Evolutionary conservation across 140 eudicot genomes (phyloP).

Genomic region (Erigeron philadelphicus): DNA sequence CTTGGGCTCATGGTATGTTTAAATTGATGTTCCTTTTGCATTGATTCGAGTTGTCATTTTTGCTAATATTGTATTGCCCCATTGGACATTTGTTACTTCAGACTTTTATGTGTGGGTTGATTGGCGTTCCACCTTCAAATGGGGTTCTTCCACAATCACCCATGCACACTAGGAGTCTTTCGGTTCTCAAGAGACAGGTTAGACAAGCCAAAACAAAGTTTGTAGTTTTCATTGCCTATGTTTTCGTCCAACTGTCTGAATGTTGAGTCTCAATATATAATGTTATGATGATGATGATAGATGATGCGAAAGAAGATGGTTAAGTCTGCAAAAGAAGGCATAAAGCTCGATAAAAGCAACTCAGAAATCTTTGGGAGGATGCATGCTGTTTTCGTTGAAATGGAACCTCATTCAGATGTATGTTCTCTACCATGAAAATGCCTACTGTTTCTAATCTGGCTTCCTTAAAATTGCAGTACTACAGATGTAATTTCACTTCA

Average conservation of each 20-base stretch:
- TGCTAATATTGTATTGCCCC: conserved; percentile 2
- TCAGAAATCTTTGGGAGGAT: conserved; percentile 68
- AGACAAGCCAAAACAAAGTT: conserved; percentile 13
- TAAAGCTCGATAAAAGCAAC: conserved; percentile 55
- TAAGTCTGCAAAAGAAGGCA: conserved; percentile 68
- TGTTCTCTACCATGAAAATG: conserved; percentile 5
- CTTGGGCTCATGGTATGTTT: conserved; percentile 78
- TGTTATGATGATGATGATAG: conserved; percentile 28
- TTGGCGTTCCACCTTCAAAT: conserved; percentile 89
- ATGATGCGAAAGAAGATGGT: conserved; percentile 76
- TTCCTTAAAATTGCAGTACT: no score
- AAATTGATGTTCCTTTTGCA: not conserved
- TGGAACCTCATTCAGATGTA: conserved; percentile 65
- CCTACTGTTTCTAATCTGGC: no score
- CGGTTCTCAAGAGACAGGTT: conserved; percentile 79
- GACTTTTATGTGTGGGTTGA: conserved; percentile 90
- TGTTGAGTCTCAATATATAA: not conserved
- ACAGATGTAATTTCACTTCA: no score
- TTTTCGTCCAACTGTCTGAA: conserved; percentile 8
- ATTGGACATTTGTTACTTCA: conserved; percentile 26
- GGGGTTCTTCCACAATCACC: conserved; percentile 98
- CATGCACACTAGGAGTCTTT: conserved; percentile 90
- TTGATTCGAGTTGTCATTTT: not conserved
- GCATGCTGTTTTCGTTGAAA: conserved; percentile 79
- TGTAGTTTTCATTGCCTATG: not conserved